Evolutionary conservation across 768 basidiomycete species (phyloP).

Genomic region (Roridomyces roridus): DNA sequence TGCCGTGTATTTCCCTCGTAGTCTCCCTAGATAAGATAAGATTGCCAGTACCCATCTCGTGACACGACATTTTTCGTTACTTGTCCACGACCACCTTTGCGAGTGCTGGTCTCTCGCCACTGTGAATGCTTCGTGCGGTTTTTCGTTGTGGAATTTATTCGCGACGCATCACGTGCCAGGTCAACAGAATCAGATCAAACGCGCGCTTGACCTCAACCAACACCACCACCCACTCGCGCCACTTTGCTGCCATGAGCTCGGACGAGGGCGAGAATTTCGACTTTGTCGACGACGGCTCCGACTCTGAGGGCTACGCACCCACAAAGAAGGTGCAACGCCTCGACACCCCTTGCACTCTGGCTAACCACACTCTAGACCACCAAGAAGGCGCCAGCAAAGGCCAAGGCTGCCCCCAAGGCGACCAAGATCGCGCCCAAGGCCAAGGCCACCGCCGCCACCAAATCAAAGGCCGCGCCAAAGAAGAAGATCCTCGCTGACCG

Average conservation of each 20-base stretch:
- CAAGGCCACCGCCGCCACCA: slow-evolving; percentile 44
- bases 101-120: neutral
- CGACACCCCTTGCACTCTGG: no score
- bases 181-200: slow-evolving; percentile 3
- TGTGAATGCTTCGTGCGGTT: slow-evolving; percentile 20
- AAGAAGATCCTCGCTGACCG: slow-evolving; percentile 74
- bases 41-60: no score
- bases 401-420: slow-evolving; percentile 34
- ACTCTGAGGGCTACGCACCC: slow-evolving; percentile 73
- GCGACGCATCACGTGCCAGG: neutral
- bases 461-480: slow-evolving; percentile 63
- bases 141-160: slow-evolving; percentile 6
- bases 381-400: slow-evolving; percentile 25
- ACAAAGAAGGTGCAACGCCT: slow-evolving; percentile 55
- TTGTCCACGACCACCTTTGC: no score
- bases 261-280: slow-evolving; percentile 77
- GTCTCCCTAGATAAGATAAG: neutral
- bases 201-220: slow-evolving; percentile 15
- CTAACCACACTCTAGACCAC: slow-evolving; percentile 1
- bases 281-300: slow-evolving; percentile 57
- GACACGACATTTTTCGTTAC: no score
- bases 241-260: slow-evolving; percentile 63
- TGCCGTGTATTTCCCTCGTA: no score
- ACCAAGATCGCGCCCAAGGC: slow-evolving; percentile 45
- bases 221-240: slow-evolving; percentile 19